phyloP scores from a whole-genome alignment of 805 yeast species.

The Geotrichum ghanense region DNA sequence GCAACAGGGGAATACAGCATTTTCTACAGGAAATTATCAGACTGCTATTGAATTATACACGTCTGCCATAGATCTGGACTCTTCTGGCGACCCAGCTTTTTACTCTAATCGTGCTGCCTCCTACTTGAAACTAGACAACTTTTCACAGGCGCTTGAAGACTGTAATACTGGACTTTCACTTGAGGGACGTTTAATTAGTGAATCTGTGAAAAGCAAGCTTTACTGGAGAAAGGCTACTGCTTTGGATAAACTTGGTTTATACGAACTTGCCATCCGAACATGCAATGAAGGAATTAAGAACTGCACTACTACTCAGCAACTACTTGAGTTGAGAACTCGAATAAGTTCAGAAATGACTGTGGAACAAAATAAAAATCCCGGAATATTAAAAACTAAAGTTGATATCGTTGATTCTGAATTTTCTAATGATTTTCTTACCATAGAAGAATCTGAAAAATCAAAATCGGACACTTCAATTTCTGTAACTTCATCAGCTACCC shows the following conservation, averaged over 20 bases:
- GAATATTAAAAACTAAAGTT: not conserved
- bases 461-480: no score
- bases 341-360: not conserved
- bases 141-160: conserved; percentile 8
- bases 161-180: conserved; percentile 10
- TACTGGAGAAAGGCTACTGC: conserved; percentile 12
- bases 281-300: conserved; percentile 9
- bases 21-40: conserved; percentile 6
- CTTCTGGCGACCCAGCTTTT: conserved; percentile 7
- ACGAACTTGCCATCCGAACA: conserved; percentile 5
- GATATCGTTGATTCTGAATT: not conserved
- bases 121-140: conserved; percentile 12
- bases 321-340: not conserved
- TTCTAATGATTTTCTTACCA: not conserved
- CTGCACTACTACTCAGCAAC: conserved; percentile 8
- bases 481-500: not conserved
- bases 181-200: not conserved
- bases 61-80: conserved; percentile 10
- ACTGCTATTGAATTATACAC: conserved; percentile 13
- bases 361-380: not conserved
- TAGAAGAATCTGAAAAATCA: not conserved
- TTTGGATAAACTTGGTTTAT: conserved; percentile 8
- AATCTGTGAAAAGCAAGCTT: conserved; percentile 9
- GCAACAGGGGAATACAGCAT: conserved; percentile 11
- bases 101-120: conserved; percentile 17